Evolutionary conservation across 371 early-diverging fungal genomes (phyloP).

Genomic region (Phascolomyces articulosus): DNA sequence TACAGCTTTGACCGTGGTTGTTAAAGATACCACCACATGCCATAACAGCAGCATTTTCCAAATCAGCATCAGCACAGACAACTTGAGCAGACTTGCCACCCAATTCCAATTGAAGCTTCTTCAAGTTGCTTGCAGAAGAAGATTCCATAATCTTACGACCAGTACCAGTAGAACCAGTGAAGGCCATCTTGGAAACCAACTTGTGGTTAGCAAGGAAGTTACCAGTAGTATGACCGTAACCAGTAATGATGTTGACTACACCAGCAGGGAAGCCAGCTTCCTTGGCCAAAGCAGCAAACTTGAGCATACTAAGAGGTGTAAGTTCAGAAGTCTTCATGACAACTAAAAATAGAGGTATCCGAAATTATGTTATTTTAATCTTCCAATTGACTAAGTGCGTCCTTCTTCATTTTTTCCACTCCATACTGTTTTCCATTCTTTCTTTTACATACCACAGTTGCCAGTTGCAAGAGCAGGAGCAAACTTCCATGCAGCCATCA

Average conservation of each 20-base stretch:
- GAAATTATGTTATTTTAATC: neutral
- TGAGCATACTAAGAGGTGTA: conserved; percentile 56
- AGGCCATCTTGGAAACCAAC: conserved; percentile 45
- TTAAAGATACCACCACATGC: conserved; percentile 74
- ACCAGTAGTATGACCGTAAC: conserved; percentile 47
- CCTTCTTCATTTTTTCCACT: too few relatives aligned
- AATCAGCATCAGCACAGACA: conserved; percentile 86
- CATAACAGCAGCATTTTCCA: conserved; percentile 75
- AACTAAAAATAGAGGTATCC: conserved; percentile 19
- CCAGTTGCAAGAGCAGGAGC: conserved; percentile 88
- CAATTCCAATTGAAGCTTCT: conserved; percentile 82
- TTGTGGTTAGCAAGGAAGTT: conserved; percentile 29
- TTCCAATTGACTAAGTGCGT: neutral
- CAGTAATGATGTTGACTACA: conserved; percentile 76
- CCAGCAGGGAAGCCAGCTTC: conserved; percentile 62
- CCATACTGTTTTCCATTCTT: too few relatives aligned
- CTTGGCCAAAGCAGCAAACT: conserved; percentile 46
- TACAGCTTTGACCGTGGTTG: conserved; percentile 90
- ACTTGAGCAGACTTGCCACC: conserved; percentile 93
- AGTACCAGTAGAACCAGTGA: conserved; percentile 73
- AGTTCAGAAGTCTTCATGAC: conserved; percentile 62
- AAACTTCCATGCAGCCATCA: conserved; percentile 83
- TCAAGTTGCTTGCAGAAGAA: conserved; percentile 71
- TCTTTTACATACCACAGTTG: conserved; percentile 50
- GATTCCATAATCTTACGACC: conserved; percentile 76